These are phyloP conservation scores for Boletus smithii DNA, from an alignment of 1,284 basidiomycete genomes.

Conservation along the genomic window DNA sequence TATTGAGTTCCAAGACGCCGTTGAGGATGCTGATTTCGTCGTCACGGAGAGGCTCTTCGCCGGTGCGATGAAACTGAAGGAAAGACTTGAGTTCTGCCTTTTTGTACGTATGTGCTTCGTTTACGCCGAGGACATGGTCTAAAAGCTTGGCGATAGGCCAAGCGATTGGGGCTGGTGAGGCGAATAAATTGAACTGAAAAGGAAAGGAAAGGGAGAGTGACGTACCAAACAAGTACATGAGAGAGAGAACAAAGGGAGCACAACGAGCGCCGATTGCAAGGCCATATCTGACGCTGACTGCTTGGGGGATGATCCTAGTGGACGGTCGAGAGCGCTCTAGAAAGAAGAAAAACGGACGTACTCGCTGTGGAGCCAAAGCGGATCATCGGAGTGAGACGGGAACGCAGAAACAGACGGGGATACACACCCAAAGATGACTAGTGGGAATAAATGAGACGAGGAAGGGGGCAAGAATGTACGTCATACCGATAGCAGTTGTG, in stretches of 20 bases:
- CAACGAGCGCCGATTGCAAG: conserved; percentile 86
- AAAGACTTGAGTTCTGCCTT: conserved; percentile 93
- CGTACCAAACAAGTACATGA: conserved; percentile 81
- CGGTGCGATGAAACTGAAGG: conserved; percentile 84
- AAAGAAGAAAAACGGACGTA: conserved; percentile 25
- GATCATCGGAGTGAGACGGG: not conserved
- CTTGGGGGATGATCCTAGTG: conserved; percentile 83
- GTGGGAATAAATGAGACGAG: conserved; percentile 1
- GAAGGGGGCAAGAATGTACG: not conserved
- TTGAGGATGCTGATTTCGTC: conserved; percentile 89
- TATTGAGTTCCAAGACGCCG: conserved; percentile 82
- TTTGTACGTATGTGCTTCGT: conserved; percentile 79
- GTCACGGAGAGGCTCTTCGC: conserved; percentile 84
- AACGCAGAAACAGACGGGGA: too few species aligned
- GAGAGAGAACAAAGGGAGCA: conserved; percentile 71
- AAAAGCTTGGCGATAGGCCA: conserved; percentile 88
- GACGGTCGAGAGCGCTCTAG: not conserved
- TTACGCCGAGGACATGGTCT: conserved; percentile 71
- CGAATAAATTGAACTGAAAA: not conserved
- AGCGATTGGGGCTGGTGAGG: conserved; percentile 67
- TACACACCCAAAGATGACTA: conserved; percentile 79
- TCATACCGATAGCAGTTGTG: conserved; percentile 75
- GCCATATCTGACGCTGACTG: conserved; percentile 86
- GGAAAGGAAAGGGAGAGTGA: not conserved
- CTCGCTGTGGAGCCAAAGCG: conserved; percentile 43